phyloP scores from a whole-genome alignment of 192 early-diverging fungal species.

The Geranomyces variabilis region DNA sequence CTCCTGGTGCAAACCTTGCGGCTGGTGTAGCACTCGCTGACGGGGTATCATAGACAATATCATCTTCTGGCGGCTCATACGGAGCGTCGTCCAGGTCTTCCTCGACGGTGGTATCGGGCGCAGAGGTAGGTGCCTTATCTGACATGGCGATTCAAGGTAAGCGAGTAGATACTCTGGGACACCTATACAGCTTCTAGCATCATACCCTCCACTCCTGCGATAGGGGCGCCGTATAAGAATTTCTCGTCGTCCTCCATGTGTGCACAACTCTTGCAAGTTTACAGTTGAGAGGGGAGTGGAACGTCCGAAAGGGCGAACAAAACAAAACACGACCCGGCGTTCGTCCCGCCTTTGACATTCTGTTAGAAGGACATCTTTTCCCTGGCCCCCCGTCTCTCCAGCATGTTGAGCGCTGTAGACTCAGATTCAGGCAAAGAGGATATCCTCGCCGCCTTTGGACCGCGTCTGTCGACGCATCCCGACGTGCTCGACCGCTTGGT shows the following conservation, averaged over 20 bases:
- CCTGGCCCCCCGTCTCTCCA: too few relatives aligned
- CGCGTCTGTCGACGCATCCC: slow-evolving; percentile 17
- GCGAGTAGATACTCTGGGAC: too few relatives aligned
- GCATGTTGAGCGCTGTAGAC: slow-evolving; percentile 17
- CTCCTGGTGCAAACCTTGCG: background rate
- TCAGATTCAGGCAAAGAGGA: slow-evolving; percentile 13
- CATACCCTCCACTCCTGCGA: background rate
- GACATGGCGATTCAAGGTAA: too few relatives aligned
- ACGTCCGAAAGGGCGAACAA: too few relatives aligned
- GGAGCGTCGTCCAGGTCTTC: slow-evolving; percentile 27
- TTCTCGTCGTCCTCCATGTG: slow-evolving; percentile 27
- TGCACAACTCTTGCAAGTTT: too few relatives aligned
- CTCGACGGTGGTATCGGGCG: background rate
- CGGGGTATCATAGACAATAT: slow-evolving; percentile 7
- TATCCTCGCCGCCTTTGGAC: slow-evolving; percentile 28
- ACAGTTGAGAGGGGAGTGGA: too few relatives aligned
- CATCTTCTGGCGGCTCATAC: slow-evolving; percentile 36
- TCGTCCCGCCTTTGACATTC: too few relatives aligned
- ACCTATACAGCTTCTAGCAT: too few relatives aligned
- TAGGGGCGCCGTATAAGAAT: slow-evolving; percentile 22
- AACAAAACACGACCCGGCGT: too few relatives aligned
- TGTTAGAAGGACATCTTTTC: too few relatives aligned
- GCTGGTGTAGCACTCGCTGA: background rate
- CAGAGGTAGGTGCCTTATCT: background rate
- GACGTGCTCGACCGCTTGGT: slow-evolving; percentile 34